A percentile compares a stretch with the other conserved stretches of the same genome.
Conservation (phyloP, 441 rosid genomes). For the Omphalea diandra region DNA sequence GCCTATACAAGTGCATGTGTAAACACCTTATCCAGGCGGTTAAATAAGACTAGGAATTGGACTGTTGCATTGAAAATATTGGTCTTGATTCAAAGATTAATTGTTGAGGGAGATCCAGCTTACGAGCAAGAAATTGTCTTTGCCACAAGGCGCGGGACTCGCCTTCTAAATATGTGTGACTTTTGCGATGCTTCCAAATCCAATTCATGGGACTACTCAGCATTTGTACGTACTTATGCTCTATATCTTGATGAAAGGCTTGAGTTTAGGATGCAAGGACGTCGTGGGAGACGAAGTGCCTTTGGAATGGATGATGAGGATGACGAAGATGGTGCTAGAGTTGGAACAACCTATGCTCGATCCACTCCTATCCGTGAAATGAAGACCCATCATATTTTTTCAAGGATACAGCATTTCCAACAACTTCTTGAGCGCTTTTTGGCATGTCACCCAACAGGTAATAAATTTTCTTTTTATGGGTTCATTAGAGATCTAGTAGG, state of each 20-base stretch:
- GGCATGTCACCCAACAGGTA: constrained; percentile 92
- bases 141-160: constrained; percentile 79
- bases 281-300: constrained; percentile 53
- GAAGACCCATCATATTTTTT: constrained; percentile 51
- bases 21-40: constrained; percentile 53
- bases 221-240: constrained; percentile 77
- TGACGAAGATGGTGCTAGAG: constrained; percentile 16
- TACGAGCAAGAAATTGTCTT: constrained; percentile 91
- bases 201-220: constrained; percentile 77
- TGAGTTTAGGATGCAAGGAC: constrained; percentile 67
- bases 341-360: constrained; percentile 23
- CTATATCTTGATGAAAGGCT: constrained; percentile 76
- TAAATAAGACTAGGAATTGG: constrained; percentile 87
- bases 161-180: constrained; percentile 81
- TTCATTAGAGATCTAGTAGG: too few species aligned
- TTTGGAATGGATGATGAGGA: constrained; percentile 48
- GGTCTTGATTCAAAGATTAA: constrained; percentile 62
- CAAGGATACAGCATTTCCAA: constrained; percentile 63
- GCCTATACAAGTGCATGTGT: constrained; percentile 56
- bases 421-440: constrained; percentile 80
- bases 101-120: constrained; percentile 64
- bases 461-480: neutral
- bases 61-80: constrained; percentile 83
- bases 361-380: constrained; percentile 56
- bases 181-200: constrained; percentile 59